Evolutionary conservation across 176 grass and related monocot species (phyloP).

Genomic region (Urochloa ruziziensis): DNA sequence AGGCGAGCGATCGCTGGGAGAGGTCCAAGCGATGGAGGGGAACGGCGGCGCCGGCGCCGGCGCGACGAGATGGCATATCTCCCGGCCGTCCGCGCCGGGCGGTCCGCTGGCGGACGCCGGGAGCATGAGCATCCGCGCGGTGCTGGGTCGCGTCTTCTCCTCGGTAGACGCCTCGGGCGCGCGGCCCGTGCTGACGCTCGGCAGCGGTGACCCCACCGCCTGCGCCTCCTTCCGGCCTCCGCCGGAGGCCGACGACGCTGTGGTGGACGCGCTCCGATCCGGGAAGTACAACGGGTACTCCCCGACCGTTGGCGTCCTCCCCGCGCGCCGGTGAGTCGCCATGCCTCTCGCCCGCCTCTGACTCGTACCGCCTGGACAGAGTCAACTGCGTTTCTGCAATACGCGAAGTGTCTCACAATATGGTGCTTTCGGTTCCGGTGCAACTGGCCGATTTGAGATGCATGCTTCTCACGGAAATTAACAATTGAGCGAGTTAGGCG

Average conservation of each 20-base stretch:
- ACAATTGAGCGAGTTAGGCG: too few relatives aligned
- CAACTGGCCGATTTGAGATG: not conserved
- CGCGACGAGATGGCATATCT: conserved; percentile 44
- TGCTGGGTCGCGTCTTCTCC: conserved; percentile 34
- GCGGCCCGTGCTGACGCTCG: conserved; percentile 51
- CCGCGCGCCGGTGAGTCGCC: conserved; percentile 51
- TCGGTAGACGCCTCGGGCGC: conserved; percentile 33
- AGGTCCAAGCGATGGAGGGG: conserved; percentile 38
- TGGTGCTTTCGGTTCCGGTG: too few relatives aligned
- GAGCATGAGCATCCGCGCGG: conserved; percentile 50
- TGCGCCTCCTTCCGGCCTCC: conserved; percentile 70
- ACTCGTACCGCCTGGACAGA: not conserved
- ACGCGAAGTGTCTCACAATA: not conserved
- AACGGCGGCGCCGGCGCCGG: not conserved
- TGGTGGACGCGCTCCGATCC: conserved; percentile 61
- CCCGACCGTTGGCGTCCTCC: conserved; percentile 26
- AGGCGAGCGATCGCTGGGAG: too few relatives aligned
- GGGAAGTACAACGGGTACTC: conserved; percentile 58
- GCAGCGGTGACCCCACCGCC: conserved; percentile 61
- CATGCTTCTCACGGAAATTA: not conserved
- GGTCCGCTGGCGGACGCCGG: conserved; percentile 23
- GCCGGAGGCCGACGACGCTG: conserved; percentile 59
- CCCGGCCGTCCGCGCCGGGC: not conserved
- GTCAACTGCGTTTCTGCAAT: not conserved
- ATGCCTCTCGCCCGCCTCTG: not conserved